Base-by-base conservation (phyloP, 257 asterid species). In the Capsicum pubescens region DNA sequence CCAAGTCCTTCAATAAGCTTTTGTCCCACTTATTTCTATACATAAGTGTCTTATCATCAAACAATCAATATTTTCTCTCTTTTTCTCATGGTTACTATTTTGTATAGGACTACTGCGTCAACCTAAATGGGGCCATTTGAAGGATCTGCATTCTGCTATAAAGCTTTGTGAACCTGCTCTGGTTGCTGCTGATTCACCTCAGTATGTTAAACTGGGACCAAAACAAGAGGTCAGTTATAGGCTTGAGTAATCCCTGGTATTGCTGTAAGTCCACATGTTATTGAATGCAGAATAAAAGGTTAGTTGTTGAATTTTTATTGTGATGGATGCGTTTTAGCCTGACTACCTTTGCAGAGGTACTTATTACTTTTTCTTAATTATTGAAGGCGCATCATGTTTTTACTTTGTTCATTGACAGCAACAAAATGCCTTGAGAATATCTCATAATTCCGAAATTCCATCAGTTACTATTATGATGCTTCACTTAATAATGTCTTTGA, bases 101-200 rank as follows among this genome's bases (percentile, higher is more conserved):
- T 87, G 80, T 84, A 78, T 85, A 95, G 99, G 99, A 83, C 94
- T 95, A 79, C 90, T 93, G 84, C 92, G 93, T 85, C 94, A 95
- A 84, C 99, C 99, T 85, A 95, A 95, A 91, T 95, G 95, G 95
- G 98, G 99, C 21, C 99, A 95, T 84, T 86, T 95, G 87, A 94
- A 91, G 89, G 98, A 95, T 90, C 90, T 95, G 35, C 99, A 95
- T 85, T 95, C 97, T 88, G 93, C 93, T 74, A 90, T 95, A 85
- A 94, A 93, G 93, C 98, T 95, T 69, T 95, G 99, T 56, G 99
- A 95, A 91, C 91, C 95, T 83, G 98, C 99, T 87, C 97, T 95
- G 67, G 91, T 91, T 48, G 90, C 94, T 85, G 97, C 86, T 84
- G 81, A 87, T 89, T 91, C 97, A 42, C 89, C 99, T 71, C 89